These are phyloP conservation scores for Euphorbia schlechtendalii DNA, from an alignment of 441 rosid species.

Conservation along the genomic window DNA sequence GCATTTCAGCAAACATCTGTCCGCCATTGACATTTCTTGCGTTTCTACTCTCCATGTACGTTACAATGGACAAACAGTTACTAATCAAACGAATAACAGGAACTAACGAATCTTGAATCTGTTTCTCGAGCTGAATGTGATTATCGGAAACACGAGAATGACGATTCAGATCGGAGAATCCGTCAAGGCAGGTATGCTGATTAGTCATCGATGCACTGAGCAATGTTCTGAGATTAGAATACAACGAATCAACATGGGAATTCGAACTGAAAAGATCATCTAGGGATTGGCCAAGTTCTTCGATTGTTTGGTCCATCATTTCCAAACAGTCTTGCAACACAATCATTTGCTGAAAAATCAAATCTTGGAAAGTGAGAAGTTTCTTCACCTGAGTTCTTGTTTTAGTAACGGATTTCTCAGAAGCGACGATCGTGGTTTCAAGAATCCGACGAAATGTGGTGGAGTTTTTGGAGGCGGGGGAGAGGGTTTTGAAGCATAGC, in stretches of 20 bases:
- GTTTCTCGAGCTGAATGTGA: neutral
- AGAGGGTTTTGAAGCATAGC: constrained; percentile 13
- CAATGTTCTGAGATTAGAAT: constrained; percentile 13
- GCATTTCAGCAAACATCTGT: neutral
- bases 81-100: constrained; percentile 19
- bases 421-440: constrained; percentile 4
- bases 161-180: constrained; percentile 14
- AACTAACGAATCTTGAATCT: constrained; percentile 1
- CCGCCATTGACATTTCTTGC: neutral
- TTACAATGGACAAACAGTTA: constrained; percentile 25
- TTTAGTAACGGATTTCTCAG: constrained; percentile 5
- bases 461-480: constrained; percentile 12
- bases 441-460: constrained; percentile 4
- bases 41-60: constrained; percentile 17
- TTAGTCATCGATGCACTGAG: constrained; percentile 26
- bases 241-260: neutral
- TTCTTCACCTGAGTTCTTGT: neutral
- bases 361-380: constrained; percentile 3
- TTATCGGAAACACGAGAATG: neutral
- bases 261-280: constrained; percentile 10
- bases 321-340: constrained; percentile 19
- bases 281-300: constrained; percentile 17
- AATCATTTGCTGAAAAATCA: constrained; percentile 11
- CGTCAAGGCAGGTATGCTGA: constrained; percentile 22
- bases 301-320: constrained; percentile 17